Base-by-base conservation (phyloP, 345 rosid genomes). In the Stellera chamaejasme region DNA sequence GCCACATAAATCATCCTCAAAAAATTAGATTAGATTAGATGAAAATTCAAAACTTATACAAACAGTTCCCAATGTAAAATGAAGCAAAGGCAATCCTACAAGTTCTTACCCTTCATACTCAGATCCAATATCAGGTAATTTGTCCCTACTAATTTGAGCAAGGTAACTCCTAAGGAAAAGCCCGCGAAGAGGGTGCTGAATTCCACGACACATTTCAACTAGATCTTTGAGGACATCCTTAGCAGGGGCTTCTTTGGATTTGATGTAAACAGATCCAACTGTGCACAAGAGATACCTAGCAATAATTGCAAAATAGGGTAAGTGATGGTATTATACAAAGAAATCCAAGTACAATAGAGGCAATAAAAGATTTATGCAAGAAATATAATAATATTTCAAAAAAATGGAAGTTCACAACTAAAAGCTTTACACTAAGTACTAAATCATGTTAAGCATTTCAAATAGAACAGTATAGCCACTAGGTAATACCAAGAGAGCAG, bases 141-240 rank as follows among this genome's bases (percentile, higher is more conserved):
- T 93, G 69, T 93, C 95, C 74, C 87, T 83, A 68, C 99, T 90
- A 62, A 93, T 79, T 80, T 81, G 99, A 16, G 99, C 81, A 68
- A 93, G 97, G 66, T 93, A 93, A 77, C 99, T 93, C 80, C 99
- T 84, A 56, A 93, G 76, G 70, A 93, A 93, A 52, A 93, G 97
- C 68, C 99, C 99, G 45, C 97, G 96, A 32, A 93, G 72, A 61
- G 99, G 99, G 83, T 93, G 77, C 78, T 93, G 99, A 79, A 93
- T 85, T 50, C 99, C 99, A 54, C 95, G 99, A 50, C 99, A 93
- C 99, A 93, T 93, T 72, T 93, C 99, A 53, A 93, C 99, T 36
- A 93, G 95, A 80, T 93, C 99, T 72, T 90, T 93, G 48, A 93
- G 96, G 54, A 93, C 83, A 72, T 93, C 99, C 74, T 83, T 93